These are phyloP conservation scores for Debaryomyces nepalensis DNA, from an alignment of 1,139 yeast genomes.

Conservation along the genomic window DNA sequence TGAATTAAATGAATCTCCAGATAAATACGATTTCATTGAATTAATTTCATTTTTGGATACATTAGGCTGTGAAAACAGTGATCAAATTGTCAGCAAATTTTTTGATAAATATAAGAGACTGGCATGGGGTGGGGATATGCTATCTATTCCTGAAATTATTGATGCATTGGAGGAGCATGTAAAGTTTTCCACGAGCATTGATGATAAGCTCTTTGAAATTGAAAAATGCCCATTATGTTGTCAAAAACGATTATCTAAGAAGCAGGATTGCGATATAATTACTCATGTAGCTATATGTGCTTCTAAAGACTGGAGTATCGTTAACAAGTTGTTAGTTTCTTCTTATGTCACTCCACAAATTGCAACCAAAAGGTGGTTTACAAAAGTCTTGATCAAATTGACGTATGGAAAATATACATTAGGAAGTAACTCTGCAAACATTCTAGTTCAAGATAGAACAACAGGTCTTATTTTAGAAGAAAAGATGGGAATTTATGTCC, in stretches of 20 bases:
- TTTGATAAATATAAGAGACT: slow-evolving; percentile 49
- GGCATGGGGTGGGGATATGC: slow-evolving; percentile 59
- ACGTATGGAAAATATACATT: slow-evolving; percentile 87
- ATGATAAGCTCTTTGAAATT: slow-evolving; percentile 54
- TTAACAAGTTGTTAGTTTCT: slow-evolving; percentile 65
- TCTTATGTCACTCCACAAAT: slow-evolving; percentile 78
- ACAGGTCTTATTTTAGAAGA: slow-evolving; percentile 91
- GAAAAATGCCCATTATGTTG: slow-evolving; percentile 80
- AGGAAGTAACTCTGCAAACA: slow-evolving; percentile 93
- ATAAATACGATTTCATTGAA: slow-evolving; percentile 55
- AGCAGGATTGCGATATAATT: slow-evolving; percentile 68
- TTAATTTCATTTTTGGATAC: slow-evolving; percentile 62
- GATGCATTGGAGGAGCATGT: slow-evolving; percentile 54
- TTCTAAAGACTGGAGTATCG: slow-evolving; percentile 75
- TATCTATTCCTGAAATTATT: slow-evolving; percentile 61
- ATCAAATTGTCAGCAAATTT: slow-evolving; percentile 48
- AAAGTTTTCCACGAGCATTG: slow-evolving; percentile 22
- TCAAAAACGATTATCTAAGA: slow-evolving; percentile 59
- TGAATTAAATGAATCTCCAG: slow-evolving; percentile 35
- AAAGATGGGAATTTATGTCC: slow-evolving; percentile 86
- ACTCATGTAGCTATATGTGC: slow-evolving; percentile 90
- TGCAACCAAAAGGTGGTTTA: slow-evolving; percentile 89
- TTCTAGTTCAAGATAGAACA: slow-evolving; percentile 86
- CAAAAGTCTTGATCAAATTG: slow-evolving; percentile 77
- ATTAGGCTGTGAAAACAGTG: slow-evolving; percentile 62